These are phyloP conservation scores for Raphanus sativus DNA, from an alignment of 345 rosid species.

Conservation along the genomic window DNA sequence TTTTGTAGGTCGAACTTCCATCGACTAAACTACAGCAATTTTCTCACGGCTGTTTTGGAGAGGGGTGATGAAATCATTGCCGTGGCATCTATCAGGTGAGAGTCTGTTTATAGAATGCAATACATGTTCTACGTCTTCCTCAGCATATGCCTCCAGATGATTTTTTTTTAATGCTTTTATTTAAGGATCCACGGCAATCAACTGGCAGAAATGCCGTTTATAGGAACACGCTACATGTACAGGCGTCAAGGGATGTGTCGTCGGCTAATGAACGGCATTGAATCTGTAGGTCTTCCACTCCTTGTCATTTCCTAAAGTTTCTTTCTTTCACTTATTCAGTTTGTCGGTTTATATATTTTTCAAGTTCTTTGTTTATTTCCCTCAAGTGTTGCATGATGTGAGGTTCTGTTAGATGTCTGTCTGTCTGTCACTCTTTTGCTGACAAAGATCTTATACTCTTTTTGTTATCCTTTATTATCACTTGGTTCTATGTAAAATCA, in stretches of 20 bases:
- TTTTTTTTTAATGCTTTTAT: constrained; percentile 26
- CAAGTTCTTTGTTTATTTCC: neutral
- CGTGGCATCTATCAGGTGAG: constrained; percentile 89
- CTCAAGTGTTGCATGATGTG: constrained; percentile 5
- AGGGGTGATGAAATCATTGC: constrained; percentile 78
- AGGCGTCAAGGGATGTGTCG: constrained; percentile 98
- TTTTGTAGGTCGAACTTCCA: constrained; percentile 80
- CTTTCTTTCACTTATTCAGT: neutral
- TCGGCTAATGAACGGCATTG: constrained; percentile 76
- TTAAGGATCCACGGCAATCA: constrained; percentile 83
- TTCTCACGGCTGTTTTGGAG: constrained; percentile 76
- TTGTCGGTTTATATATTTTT: neutral
- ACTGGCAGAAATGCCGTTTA: constrained; percentile 98
- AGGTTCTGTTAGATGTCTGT: neutral
- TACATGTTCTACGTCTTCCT: neutral
- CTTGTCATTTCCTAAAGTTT: neutral
- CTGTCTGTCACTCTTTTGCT: neutral
- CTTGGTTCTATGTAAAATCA: neutral
- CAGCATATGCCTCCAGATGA: neutral
- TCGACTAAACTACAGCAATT: constrained; percentile 70
- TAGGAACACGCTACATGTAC: constrained; percentile 81
- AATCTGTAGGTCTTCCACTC: constrained; percentile 59
- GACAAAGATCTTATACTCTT: neutral
- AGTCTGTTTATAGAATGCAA: neutral
- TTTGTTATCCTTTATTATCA: neutral